Evolutionary conservation across 2,329 filamentous ascomycete species (phyloP), one percentile per base, ranked within the genome.

Genomic region (Geosmithia flava): DNA sequence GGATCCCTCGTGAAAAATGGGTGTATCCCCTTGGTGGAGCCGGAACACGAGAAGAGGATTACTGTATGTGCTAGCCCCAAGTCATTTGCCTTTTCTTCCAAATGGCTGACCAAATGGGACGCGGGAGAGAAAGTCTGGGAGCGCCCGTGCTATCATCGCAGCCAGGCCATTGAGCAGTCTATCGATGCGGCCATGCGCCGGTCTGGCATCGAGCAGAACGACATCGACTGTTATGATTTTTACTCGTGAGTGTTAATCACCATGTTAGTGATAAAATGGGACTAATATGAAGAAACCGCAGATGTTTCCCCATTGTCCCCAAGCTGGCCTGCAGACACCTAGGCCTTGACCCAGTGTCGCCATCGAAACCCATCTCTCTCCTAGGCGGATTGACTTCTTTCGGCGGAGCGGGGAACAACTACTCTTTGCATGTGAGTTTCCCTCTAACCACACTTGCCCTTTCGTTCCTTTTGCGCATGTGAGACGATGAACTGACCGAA

Each of bases 321-420:
- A 85, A 85, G 56, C 62, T 85, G 0, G 81, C 81, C 1, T 78
- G 74, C 27, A 60, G 74, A 2, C 78, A 84, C 58, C 69, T 85
- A 0, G 70, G 69, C 0, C 56, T 85, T 1, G 66, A 74, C 0
- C 63, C 75, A 1, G 60, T 60, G 0, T 59, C 67, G 1, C 56
- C 67, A 1, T 29, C 60, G 2, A 80, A 76, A 52, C 70, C 75
- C 0, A 69, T 83, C 19, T 83, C 78, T 0, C 60, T 85, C 0
- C 66, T 85, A 0, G 81, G 81, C 0, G 81, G 81, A 0, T 56
- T 86, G 47, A 85, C 81, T 4, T 81, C 75, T 1, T 85, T 85
- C 50, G 81, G 82, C 0, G 82, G 81, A 0, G 81, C 82, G 6
- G 81, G 81, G 0, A 85, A 85, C 52, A 85, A 85, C 48, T 85